Conservation (phyloP, 2,329 filamentous ascomycete genomes). For the Claviceps lovelessii region DNA sequence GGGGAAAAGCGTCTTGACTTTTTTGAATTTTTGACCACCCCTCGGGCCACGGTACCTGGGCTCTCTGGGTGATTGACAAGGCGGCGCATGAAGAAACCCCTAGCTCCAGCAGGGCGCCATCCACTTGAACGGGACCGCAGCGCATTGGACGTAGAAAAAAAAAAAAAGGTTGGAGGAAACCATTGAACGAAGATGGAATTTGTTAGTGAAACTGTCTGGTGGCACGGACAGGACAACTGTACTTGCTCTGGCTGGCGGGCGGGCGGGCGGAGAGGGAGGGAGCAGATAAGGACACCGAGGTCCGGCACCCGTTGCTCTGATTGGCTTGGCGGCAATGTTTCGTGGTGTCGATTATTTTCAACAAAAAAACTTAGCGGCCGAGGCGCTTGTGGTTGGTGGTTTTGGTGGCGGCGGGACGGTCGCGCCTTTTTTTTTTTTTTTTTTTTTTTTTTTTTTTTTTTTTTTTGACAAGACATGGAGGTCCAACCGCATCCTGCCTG, state of each 20-base stretch:
- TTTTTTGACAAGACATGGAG: no score
- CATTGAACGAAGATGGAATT: background rate
- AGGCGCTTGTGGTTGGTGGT: background rate
- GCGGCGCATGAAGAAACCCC: no score
- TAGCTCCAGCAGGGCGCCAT: no score
- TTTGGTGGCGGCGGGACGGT: background rate
- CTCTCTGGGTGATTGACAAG: no score
- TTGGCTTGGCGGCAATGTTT: conserved; percentile 25
- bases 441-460: no score
- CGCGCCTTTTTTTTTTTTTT: background rate
- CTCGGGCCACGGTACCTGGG: no score
- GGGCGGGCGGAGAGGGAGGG: conserved; percentile 7
- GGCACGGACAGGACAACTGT: conserved; percentile 14
- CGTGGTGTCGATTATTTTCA: conserved; percentile 25
- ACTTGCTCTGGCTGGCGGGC: conserved; percentile 4
- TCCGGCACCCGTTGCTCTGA: conserved; percentile 14
- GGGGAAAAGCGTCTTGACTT: no score
- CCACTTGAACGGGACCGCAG: no score
- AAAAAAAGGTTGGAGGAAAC: background rate
- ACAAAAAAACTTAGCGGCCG: background rate
- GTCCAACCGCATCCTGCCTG: no score
- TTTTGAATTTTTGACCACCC: no score
- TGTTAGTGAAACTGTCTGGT: background rate
- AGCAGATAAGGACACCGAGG: conserved; percentile 23
- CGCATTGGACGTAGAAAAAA: no score